These are phyloP conservation scores for Exidia glandulosa DNA, from an alignment of 768 basidiomycete genomes.

Conservation along the genomic window DNA sequence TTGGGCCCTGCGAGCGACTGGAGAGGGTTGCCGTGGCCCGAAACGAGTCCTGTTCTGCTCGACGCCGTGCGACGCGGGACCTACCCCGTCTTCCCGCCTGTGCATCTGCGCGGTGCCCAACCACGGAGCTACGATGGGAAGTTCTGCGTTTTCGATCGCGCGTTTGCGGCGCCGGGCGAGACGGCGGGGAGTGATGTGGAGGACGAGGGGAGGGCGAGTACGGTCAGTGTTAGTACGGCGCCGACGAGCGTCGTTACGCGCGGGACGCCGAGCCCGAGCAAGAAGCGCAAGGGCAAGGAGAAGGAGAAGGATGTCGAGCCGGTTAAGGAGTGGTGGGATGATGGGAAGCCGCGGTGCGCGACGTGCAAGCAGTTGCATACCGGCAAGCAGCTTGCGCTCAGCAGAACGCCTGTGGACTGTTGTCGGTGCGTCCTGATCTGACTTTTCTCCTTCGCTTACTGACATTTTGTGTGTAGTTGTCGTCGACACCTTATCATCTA, in stretches of 20 bases:
- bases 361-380: background rate
- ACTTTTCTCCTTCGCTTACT: constrained; percentile 5
- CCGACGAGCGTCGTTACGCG: background rate
- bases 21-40: background rate
- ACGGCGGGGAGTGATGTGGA: background rate
- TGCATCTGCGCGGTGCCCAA: background rate
- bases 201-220: background rate
- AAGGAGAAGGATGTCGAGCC: constrained; percentile 24
- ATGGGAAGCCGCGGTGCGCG: background rate
- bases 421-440: constrained; percentile 43
- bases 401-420: constrained; percentile 50
- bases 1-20: background rate
- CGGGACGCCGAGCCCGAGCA: constrained; percentile 28
- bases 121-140: background rate
- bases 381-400: background rate
- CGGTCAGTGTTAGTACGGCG: background rate
- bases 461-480: constrained; percentile 38
- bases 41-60: background rate
- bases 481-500: constrained; percentile 76
- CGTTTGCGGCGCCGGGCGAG: background rate
- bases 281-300: constrained; percentile 46
- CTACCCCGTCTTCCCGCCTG: background rate
- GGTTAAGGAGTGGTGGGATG: background rate
- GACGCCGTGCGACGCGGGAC: background rate
- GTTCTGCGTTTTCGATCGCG: background rate